A percentile compares a stretch with the other conserved stretches of the same genome.
phyloP scores from a whole-genome alignment of 192 early-diverging fungal species.

The Coemansia asiatica region DNA sequence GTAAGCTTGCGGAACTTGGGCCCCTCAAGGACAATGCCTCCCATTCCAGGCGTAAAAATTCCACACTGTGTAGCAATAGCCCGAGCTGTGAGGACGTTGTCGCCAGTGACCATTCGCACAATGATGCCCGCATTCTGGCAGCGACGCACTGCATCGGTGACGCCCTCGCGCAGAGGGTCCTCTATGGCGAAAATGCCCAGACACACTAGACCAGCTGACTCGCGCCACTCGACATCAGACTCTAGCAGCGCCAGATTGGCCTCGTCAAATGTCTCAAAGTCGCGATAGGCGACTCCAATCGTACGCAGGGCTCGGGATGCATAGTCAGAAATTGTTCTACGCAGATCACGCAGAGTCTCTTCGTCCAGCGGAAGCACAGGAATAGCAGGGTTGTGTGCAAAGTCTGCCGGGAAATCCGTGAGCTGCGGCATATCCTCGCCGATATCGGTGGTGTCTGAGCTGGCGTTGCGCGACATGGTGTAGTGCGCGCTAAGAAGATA shows the following conservation, averaged over 20 bases:
- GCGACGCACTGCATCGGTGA: constrained; percentile 83
- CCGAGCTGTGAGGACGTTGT: constrained; percentile 89
- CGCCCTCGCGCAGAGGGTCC: constrained; percentile 95
- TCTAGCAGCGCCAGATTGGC: constrained; percentile 43
- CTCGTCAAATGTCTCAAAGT: constrained; percentile 68
- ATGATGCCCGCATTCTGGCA: constrained; percentile 91
- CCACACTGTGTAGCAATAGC: constrained; percentile 94
- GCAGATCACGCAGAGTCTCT: constrained; percentile 50
- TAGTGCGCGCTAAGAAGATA: constrained; percentile 52
- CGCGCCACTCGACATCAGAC: constrained; percentile 48
- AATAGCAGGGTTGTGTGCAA: constrained; percentile 53
- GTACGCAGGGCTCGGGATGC: constrained; percentile 80
- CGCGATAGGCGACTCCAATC: constrained; percentile 83
- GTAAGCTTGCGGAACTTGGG: constrained; percentile 87
- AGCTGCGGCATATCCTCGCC: constrained; percentile 24
- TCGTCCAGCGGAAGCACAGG: constrained; percentile 53
- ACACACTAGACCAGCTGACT: constrained; percentile 67
- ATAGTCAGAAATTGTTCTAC: constrained; percentile 46
- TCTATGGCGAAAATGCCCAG: constrained; percentile 93
- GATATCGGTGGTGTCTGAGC: constrained; percentile 53
- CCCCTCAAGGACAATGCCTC: constrained; percentile 93
- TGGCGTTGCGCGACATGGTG: constrained; percentile 30
- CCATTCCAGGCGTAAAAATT: constrained; percentile 74
- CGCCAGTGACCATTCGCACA: constrained; percentile 99
- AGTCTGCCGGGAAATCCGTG: constrained; percentile 35